phyloP scores from a whole-genome alignment of 331 rosid species.

The Quercus tomentella region DNA sequence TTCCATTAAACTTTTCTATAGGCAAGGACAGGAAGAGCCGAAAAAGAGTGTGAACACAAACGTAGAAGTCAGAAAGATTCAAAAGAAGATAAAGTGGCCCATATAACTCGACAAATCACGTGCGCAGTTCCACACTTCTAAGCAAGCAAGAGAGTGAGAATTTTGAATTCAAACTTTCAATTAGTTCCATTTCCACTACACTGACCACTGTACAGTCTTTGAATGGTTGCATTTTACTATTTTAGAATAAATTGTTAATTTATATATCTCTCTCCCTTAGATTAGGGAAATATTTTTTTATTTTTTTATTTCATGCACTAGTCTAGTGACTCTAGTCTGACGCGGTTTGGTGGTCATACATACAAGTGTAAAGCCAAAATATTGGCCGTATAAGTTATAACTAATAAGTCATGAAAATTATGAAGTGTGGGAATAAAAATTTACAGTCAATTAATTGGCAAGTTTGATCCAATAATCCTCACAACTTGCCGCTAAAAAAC shows the following conservation, averaged over 20 bases:
- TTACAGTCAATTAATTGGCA: too few species aligned
- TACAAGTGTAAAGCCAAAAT: not conserved
- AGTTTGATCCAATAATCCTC: too few species aligned
- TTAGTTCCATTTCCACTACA: conserved; percentile 20
- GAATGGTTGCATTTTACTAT: conserved; percentile 14
- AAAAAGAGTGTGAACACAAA: conserved; percentile 34
- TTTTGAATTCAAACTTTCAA: conserved; percentile 15
- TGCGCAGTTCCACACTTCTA: conserved; percentile 12
- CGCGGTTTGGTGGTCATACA: not conserved
- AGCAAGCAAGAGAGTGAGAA: not conserved
- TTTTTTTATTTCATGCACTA: too few species aligned
- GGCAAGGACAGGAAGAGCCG: conserved; percentile 4
- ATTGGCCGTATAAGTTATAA: not conserved
- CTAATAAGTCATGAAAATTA: not conserved
- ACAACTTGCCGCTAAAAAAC: too few species aligned
- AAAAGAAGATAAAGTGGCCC: conserved; percentile 6
- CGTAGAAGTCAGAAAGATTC: conserved; percentile 12
- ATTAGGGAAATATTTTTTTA: too few species aligned
- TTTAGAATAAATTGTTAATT: not conserved
- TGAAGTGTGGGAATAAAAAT: not conserved
- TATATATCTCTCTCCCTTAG: not conserved
- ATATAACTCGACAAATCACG: not conserved
- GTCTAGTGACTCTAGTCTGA: not conserved
- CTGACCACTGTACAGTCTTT: conserved; percentile 32
- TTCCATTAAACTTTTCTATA: not conserved